Evolutionary conservation across 257 asterid species (phyloP).

Genomic region (Nicotiana knightiana): DNA sequence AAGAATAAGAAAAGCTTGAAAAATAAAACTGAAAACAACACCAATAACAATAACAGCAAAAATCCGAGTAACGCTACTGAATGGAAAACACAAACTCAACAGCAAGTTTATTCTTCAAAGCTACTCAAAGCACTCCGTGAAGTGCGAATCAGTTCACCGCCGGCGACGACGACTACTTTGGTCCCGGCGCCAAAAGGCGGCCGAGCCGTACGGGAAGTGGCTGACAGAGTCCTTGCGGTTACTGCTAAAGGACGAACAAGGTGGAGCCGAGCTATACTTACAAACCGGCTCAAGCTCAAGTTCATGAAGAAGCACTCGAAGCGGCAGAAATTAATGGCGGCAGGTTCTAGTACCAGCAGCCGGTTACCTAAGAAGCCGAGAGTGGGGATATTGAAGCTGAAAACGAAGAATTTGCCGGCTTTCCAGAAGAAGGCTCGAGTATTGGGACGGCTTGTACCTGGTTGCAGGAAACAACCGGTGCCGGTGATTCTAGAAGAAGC

Average conservation of each 20-base stretch:
- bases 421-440: conserved; percentile 68
- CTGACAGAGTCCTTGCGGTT: conserved; percentile 65
- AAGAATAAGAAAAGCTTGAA: conserved; percentile 5
- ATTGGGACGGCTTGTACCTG: conserved; percentile 74
- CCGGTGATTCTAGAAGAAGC: conserved; percentile 89
- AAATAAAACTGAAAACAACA: neutral
- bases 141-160: conserved; percentile 30
- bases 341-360: conserved; percentile 40
- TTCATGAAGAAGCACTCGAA: conserved; percentile 61
- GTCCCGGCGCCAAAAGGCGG: conserved; percentile 36
- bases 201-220: conserved; percentile 62
- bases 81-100: conserved; percentile 78
- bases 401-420: conserved; percentile 64
- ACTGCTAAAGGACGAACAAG: conserved; percentile 78
- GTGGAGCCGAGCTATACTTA: conserved; percentile 92
- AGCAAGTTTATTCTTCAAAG: conserved; percentile 75
- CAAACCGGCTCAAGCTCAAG: conserved; percentile 62
- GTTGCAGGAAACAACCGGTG: conserved; percentile 82
- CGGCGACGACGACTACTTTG: conserved; percentile 11
- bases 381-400: conserved; percentile 54
- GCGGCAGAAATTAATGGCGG: conserved; percentile 39
- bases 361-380: conserved; percentile 57
- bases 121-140: conserved; percentile 80
- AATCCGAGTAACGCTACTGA: neutral
- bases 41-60: neutral